Evolutionary conservation across 495 filamentous ascomycete genomes (phyloP).

Genomic region (Cercophora samala): DNA sequence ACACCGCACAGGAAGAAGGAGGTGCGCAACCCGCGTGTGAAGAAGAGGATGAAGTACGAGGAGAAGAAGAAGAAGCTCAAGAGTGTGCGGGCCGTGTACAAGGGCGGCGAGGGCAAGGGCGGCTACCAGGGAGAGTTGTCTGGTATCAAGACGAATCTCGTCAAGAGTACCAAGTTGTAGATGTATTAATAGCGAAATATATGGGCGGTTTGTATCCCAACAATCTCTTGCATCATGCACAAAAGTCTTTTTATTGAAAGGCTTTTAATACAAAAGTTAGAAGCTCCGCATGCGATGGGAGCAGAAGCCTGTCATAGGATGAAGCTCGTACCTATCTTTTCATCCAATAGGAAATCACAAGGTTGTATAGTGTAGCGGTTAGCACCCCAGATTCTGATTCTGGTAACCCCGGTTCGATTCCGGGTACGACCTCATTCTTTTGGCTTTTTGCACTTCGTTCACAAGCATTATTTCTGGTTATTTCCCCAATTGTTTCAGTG

Average conservation of each 20-base stretch:
- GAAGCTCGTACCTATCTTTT: not conserved
- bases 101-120: slow-evolving; percentile 81
- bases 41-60: slow-evolving; percentile 93
- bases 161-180: slow-evolving; percentile 88
- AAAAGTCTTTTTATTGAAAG: too few relatives aligned
- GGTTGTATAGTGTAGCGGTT: slow-evolving; percentile 27
- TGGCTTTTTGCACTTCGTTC: not conserved
- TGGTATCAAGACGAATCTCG: slow-evolving; percentile 88
- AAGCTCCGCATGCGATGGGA: not conserved
- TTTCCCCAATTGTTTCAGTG: too few relatives aligned
- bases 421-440: slow-evolving; percentile 24
- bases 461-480: too few relatives aligned
- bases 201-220: not conserved
- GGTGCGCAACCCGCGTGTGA: slow-evolving; percentile 88
- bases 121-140: slow-evolving; percentile 91
- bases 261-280: too few relatives aligned
- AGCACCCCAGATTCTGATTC: slow-evolving; percentile 29
- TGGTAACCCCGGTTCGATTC: slow-evolving; percentile 28
- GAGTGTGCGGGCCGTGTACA: slow-evolving; percentile 76
- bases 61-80: slow-evolving; percentile 92
- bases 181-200: slow-evolving; percentile 6
- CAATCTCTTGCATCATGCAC: too few relatives aligned
- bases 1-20: slow-evolving; percentile 87
- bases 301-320: not conserved
- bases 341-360: not conserved